Evolutionary conservation across 129 eudicot species (phyloP), one percentile per base, ranked within the genome.

Genomic region (Pulicaria dysenterica): DNA sequence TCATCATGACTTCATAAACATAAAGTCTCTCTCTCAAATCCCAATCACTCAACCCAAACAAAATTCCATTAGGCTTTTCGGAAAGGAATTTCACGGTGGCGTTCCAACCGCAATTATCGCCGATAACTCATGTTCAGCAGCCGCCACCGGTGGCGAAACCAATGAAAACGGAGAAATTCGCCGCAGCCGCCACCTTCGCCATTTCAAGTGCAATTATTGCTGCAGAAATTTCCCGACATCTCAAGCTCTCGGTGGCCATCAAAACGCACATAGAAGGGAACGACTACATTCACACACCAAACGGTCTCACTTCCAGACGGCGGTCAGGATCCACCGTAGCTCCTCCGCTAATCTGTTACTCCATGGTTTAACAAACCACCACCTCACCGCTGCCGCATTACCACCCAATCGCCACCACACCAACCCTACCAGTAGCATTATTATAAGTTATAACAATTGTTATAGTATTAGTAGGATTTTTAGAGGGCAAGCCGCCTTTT

Each of bases 231-330:
- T 93, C 86, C 88, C 90, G 1, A 89, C 98, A 7, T 93, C 96
- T 2, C 98, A 93, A 77, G 98, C 98, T 14, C 80, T 93, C 3
- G 96, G 96, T 24, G 98, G 98, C 59, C 98, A 93, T 68, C 98
- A 93, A 51, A 78, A 78, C 12, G 82, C 82, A 43, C 82, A 78
- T 36, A 40, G 77, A 70, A 62, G 75, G 50, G 82, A 78, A 15
- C 72, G 82, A 3, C 61, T 63, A 70, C 72, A 60, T 3, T 70
- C 54, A 70, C 72, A 60, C 4, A 43, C 67, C 55, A 78, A 70
- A 34, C 49, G 53, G 7, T n/a, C 77, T 7, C 70, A 77, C 48
- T n/a, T 31, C 40, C 48, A 10, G 4, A 24, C 31, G 31, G 16
- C 77, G 10, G 4, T 16, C 70, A 9, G 3, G 4, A 63, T 64